A percentile compares a stretch with the other conserved stretches of the same genome.
phyloP scores from a whole-genome alignment of 768 basidiomycete genomes.

The Auriscalpium microsporum region DNA sequence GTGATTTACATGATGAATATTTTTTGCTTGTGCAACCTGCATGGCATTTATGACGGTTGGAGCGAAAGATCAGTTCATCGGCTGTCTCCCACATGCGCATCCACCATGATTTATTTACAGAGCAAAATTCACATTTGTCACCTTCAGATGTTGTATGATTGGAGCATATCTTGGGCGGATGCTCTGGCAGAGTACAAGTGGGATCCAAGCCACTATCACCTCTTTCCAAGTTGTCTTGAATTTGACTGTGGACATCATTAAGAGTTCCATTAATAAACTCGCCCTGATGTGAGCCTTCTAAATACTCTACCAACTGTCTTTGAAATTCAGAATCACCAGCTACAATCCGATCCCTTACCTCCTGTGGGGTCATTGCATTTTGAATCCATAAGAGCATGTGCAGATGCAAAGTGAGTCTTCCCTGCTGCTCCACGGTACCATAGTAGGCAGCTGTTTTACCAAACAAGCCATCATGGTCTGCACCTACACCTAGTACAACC shows the following conservation, averaged over 20 bases:
- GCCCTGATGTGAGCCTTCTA: constrained; percentile 11
- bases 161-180: no score
- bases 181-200: no score
- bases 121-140: no score
- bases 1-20: constrained; percentile 23
- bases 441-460: constrained; percentile 15
- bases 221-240: neutral
- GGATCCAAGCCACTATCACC: no score
- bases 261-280: neutral
- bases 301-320: constrained; percentile 4
- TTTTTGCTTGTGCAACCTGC: constrained; percentile 24
- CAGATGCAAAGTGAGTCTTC: constrained; percentile 16
- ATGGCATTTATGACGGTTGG: constrained; percentile 1
- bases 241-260: neutral
- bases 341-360: constrained; percentile 11
- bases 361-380: constrained; percentile 7
- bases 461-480: constrained; percentile 4
- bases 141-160: no score
- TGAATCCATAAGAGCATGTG: constrained; percentile 16
- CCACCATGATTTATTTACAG: neutral
- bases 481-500: neutral
- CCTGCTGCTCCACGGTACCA: constrained; percentile 4
- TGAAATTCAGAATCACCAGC: constrained; percentile 7
- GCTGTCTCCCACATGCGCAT: neutral
- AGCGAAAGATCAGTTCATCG: constrained; percentile 5